Evolutionary conservation across 2,329 filamentous ascomycete species (phyloP).

Genomic region (Colletotrichum orbiculare): DNA sequence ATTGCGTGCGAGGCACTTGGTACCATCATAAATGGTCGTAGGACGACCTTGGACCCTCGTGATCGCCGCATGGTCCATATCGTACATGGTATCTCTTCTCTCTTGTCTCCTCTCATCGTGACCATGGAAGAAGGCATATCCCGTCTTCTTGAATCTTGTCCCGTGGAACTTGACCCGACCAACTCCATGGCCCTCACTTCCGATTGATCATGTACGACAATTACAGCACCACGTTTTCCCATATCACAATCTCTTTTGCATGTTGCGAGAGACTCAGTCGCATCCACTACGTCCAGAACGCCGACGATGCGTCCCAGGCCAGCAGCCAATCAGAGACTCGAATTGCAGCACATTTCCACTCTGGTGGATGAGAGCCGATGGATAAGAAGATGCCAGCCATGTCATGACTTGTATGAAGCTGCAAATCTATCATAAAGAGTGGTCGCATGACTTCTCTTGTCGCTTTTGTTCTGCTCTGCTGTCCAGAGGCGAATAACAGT

Average conservation of each 20-base stretch:
- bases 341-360: slow-evolving; percentile 34
- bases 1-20: no score
- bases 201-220: slow-evolving; percentile 2
- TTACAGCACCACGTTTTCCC: slow-evolving; percentile 5
- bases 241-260: not conserved
- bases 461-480: not conserved
- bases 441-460: slow-evolving; percentile 2
- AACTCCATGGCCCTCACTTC: not conserved
- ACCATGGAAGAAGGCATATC: not conserved
- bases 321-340: slow-evolving; percentile 34
- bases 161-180: no score
- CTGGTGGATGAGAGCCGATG: slow-evolving; percentile 21
- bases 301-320: not conserved
- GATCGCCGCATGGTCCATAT: no score
- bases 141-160: not conserved
- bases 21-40: no score
- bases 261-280: not conserved
- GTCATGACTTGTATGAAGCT: slow-evolving; percentile 4
- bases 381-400: not conserved
- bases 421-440: not conserved
- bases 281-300: not conserved
- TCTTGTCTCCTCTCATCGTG: not conserved
- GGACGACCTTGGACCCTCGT: no score
- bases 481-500: no score
- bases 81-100: no score